Percentiles rank a stretch among this genome's conserved stretches.
Conservation (phyloP, 2,329 filamentous ascomycete genomes). For the Elsinoe batatas region DNA sequence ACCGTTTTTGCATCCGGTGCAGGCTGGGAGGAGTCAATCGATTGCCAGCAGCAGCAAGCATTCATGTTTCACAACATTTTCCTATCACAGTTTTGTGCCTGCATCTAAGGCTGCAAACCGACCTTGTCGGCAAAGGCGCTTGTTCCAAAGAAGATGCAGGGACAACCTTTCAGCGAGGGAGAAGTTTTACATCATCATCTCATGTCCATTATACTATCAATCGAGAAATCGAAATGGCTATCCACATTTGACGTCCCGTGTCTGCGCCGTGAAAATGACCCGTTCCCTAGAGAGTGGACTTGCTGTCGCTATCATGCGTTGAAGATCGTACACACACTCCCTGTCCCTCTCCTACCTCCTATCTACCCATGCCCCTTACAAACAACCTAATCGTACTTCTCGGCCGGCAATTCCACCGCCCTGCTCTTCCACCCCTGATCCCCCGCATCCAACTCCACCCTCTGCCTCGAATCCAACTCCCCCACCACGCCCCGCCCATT, state of each 20-base stretch:
- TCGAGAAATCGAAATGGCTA: background rate
- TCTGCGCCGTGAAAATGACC: no score
- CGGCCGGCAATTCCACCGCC: slow-evolving; percentile 6
- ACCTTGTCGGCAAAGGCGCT: background rate
- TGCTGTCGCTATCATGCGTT: no score
- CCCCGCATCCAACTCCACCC: slow-evolving; percentile 5
- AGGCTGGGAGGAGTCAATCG: background rate
- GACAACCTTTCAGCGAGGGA: background rate
- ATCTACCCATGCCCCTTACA: no score
- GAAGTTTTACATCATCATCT: background rate
- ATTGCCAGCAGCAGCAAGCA: background rate
- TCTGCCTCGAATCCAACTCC: background rate
- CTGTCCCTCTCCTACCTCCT: background rate
- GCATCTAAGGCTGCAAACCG: no score
- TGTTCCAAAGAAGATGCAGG: background rate
- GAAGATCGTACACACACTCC: background rate
- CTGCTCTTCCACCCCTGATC: background rate
- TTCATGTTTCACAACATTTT: background rate
- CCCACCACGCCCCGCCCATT: background rate
- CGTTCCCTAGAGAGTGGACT: no score
- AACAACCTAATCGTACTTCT: background rate
- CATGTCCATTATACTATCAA: background rate
- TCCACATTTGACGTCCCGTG: background rate
- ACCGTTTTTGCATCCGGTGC: background rate
- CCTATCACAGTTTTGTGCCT: no score